Base-by-base conservation (phyloP, 306 rosid genomes). In the Parietaria judaica region DNA sequence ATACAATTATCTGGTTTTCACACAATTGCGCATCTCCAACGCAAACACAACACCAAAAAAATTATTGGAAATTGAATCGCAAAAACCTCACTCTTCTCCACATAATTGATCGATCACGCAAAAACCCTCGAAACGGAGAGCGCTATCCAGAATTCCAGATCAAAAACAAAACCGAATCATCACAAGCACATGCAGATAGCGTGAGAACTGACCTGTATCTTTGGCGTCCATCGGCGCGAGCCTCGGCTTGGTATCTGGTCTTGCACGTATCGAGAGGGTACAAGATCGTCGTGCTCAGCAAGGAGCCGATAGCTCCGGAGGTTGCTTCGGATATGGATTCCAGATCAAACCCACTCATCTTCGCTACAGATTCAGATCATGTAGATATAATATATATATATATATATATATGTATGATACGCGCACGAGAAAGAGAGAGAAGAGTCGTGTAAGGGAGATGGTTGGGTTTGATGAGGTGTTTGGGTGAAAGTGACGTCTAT, bases 181-280 rank as follows among this genome's bases (percentile, higher is more conserved):
- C 35, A 52, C 14, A 60, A 11, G 13, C 55, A 58, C 10, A 15
- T 7, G 65, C 12, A 16, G 36, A 14, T 7, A 41, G 45, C 45
- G 45, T 35, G 6, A 37, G 51, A 11, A 56, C 16, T 39, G 65
- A 85, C 99, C 82, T 84, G 77, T 94, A 94, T 61, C 72, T 88
- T 73, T 64, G 85, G 66, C 17, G 80, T 51, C 84, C 95, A 60
- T 83, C 79, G 56, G 82, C 76, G 64, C 76, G 83, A 77, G 69
- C 92, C 73, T 94, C 99, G 14, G 99, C 99, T 74, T 94, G 99
- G 68, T 79, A 88, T 78, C 83, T 88, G 68, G 99, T 86, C 71
- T 94, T 94, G 77, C 97, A 88, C 52, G 95, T 94, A 65, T 94
- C 99, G 12, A 94, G 94, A 0, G 99, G 99, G 78, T 94, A 94